Evolutionary conservation across 2,329 filamentous ascomycete species (phyloP).

Genomic region (Pestalotiopsis sp.): DNA sequence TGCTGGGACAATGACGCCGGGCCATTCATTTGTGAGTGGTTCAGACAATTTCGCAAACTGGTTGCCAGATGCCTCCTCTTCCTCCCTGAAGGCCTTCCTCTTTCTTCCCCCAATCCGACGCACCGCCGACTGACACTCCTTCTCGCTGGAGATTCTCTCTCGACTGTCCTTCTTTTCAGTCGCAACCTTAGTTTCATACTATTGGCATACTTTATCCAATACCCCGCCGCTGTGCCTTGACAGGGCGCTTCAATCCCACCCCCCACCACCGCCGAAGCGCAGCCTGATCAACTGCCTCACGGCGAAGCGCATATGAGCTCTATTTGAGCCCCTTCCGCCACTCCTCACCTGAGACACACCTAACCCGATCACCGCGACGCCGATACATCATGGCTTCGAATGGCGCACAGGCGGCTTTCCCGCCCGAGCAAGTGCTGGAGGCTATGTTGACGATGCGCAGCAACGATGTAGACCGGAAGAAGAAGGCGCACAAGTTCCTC

Average conservation of each 20-base stretch:
- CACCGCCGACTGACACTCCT: not conserved
- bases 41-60: conserved; percentile 7
- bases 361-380: not conserved
- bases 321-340: not conserved
- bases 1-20: conserved; percentile 9
- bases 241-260: not conserved
- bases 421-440: conserved; percentile 74
- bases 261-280: not conserved
- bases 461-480: conserved; percentile 80
- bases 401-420: conserved; percentile 68
- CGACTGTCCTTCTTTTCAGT: not conserved
- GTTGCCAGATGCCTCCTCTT: not conserved
- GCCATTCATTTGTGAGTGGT: conserved; percentile 6
- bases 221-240: not conserved
- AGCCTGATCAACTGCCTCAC: not conserved
- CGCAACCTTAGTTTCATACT: not conserved
- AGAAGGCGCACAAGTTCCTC: conserved; percentile 87
- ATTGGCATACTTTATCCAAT: not conserved
- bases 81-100: not conserved
- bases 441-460: conserved; percentile 92
- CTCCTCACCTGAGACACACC: not conserved
- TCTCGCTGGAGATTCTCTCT: not conserved
- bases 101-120: not conserved
- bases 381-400: conserved; percentile 65
- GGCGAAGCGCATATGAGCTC: not conserved